Percentiles rank a stretch among this genome's conserved stretches.
phyloP scores from a whole-genome alignment of 139 green algal species.

The Coccomyxa sp. region DNA sequence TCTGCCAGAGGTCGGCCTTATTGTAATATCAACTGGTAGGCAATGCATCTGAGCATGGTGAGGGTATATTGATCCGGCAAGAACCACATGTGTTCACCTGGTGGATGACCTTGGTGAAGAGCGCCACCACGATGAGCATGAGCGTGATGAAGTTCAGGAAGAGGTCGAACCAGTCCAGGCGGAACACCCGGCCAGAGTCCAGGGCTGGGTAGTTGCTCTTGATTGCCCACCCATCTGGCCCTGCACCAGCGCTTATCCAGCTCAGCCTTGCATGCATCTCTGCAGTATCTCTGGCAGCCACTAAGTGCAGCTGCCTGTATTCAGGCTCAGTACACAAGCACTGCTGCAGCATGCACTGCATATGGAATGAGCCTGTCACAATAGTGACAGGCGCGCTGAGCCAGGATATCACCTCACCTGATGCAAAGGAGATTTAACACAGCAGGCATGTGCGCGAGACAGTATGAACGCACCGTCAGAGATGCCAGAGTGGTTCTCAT shows the following conservation, averaged over 20 bases:
- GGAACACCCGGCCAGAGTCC: constrained; percentile 2
- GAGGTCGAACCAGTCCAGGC: constrained; percentile 8
- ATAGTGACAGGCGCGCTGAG: neutral
- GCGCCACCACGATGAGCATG: neutral
- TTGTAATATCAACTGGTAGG: no score
- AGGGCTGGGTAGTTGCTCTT: constrained; percentile 1
- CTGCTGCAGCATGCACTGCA: neutral
- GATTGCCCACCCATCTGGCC: neutral
- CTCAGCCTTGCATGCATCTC: neutral
- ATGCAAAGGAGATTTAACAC: neutral
- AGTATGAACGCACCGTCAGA: neutral
- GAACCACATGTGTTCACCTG: no score
- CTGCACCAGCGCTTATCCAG: neutral
- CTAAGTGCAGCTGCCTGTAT: neutral
- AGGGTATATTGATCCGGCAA: no score
- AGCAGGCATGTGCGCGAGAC: neutral
- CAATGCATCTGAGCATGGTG: no score
- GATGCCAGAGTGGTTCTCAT: neutral
- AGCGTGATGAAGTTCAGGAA: neutral
- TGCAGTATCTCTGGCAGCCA: neutral
- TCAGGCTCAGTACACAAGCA: neutral
- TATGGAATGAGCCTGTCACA: neutral
- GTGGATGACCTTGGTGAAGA: neutral
- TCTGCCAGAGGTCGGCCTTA: no score
- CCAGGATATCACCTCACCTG: neutral